Percentiles rank a stretch among this genome's conserved stretches.
These are phyloP conservation scores for Cichorium intybus DNA, from an alignment of 140 eudicot species.

Conservation along the genomic window DNA sequence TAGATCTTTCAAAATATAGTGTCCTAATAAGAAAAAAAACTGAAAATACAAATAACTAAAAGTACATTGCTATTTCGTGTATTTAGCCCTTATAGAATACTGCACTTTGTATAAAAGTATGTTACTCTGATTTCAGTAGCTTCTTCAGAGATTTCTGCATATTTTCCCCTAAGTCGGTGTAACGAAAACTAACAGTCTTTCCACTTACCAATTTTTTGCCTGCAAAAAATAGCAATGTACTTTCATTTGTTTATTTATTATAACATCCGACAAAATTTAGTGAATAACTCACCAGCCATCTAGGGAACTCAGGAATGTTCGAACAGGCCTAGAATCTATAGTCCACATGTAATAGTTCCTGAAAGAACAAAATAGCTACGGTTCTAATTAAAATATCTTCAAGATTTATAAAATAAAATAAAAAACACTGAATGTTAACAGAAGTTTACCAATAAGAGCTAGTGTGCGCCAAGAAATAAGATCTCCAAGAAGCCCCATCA, in stretches of 20 bases:
- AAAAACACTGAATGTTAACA: not conserved
- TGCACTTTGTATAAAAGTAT: too few relatives aligned
- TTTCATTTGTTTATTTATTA: too few relatives aligned
- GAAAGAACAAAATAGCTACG: constrained; percentile 9
- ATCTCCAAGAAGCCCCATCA: constrained; percentile 54
- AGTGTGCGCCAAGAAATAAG: constrained; percentile 60
- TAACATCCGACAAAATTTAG: not conserved
- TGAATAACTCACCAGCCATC: constrained; percentile 68
- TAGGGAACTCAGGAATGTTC: constrained; percentile 78
- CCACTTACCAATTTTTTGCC: constrained; percentile 46
- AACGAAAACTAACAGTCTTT: constrained; percentile 54
- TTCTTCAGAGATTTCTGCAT: constrained; percentile 50
- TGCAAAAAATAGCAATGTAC: too few relatives aligned
- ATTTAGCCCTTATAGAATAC: too few relatives aligned
- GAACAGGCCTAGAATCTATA: constrained; percentile 56
- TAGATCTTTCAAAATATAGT: too few relatives aligned
- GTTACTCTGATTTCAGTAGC: too few relatives aligned
- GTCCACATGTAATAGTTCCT: constrained; percentile 70
- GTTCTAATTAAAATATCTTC: not conserved
- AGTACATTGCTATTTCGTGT: too few relatives aligned
- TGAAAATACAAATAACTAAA: too few relatives aligned
- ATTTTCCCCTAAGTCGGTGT: constrained; percentile 63
- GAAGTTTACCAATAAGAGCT: constrained; percentile 55
- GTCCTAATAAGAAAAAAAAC: too few relatives aligned
- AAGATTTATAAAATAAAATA: not conserved